Conservation (phyloP, 2,329 filamentous ascomycete genomes). For the Rhynchosporium agropyri region DNA sequence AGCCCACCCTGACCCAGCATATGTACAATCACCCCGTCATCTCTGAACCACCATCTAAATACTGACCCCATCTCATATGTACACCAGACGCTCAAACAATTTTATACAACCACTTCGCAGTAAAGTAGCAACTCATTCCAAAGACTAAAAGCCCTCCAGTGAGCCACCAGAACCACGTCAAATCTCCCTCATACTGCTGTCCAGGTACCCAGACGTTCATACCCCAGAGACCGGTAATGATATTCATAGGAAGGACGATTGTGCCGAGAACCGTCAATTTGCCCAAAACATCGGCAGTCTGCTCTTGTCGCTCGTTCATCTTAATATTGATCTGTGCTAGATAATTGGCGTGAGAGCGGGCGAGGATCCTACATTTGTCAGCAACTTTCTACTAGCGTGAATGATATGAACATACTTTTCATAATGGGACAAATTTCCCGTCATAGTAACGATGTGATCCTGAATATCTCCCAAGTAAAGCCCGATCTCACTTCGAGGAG, state of each 20-base stretch:
- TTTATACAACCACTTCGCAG: slow-evolving; percentile 41
- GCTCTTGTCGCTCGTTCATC: slow-evolving; percentile 97
- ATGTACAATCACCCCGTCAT: slow-evolving; percentile 3
- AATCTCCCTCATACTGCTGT: slow-evolving; percentile 75
- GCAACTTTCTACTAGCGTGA: background rate
- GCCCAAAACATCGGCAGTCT: slow-evolving; percentile 91
- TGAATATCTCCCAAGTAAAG: slow-evolving; percentile 97
- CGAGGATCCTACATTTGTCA: slow-evolving; percentile 67
- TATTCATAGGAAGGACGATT: slow-evolving; percentile 98
- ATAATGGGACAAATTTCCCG: slow-evolving; percentile 90
- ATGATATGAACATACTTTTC: slow-evolving; percentile 70
- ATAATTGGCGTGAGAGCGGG: slow-evolving; percentile 92
- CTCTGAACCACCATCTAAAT: background rate
- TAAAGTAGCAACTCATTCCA: slow-evolving; percentile 69
- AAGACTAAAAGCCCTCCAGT: slow-evolving; percentile 78
- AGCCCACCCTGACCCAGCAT: slow-evolving; percentile 1
- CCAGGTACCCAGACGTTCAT: slow-evolving; percentile 98
- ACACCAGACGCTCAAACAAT: slow-evolving; percentile 35
- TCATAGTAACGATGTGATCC: slow-evolving; percentile 99
- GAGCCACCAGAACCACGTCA: slow-evolving; percentile 75
- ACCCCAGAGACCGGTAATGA: slow-evolving; percentile 97
- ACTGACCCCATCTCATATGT: background rate
- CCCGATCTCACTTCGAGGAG: slow-evolving; percentile 94
- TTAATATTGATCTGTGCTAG: slow-evolving; percentile 99
- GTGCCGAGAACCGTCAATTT: slow-evolving; percentile 95